Percentiles rank a stretch among this genome's conserved stretches.
These are phyloP conservation scores for Mortierella sp. DNA, from an alignment of 371 early-diverging fungal genomes.

Conservation along the genomic window DNA sequence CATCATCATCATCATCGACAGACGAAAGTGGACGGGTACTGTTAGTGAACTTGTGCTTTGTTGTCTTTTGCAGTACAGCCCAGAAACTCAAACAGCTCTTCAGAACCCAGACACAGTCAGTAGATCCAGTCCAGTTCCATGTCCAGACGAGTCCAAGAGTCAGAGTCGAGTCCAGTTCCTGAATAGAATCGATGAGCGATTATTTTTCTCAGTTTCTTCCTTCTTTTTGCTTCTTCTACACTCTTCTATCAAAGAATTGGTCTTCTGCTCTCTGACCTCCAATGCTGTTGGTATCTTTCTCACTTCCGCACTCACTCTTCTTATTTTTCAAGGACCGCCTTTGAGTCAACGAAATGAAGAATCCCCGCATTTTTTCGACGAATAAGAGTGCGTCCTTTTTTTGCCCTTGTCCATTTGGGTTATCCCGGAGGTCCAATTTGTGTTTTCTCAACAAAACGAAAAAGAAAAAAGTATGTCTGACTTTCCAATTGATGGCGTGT, in stretches of 20 bases:
- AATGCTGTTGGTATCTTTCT: not conserved
- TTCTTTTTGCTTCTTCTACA: not conserved
- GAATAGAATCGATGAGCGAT: not conserved
- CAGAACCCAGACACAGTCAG: not conserved
- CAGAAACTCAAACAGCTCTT: not conserved
- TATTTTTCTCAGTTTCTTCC: not conserved
- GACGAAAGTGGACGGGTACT: too few species aligned
- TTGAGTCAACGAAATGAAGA: constrained; percentile 36
- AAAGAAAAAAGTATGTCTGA: not conserved
- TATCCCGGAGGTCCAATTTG: constrained; percentile 24
- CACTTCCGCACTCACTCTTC: not conserved
- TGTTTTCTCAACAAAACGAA: not conserved
- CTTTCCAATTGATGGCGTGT: not conserved
- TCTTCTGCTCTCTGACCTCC: too few species aligned
- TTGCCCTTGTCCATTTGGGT: not conserved
- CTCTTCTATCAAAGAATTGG: too few species aligned
- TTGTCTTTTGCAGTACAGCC: not conserved
- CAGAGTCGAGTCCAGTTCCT: not conserved
- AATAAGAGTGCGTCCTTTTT: constrained; percentile 12
- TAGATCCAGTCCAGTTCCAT: not conserved
- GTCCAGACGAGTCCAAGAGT: not conserved
- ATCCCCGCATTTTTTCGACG: constrained; percentile 53
- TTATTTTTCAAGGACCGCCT: constrained; percentile 26
- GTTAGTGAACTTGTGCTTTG: not conserved
- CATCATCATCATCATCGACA: too few species aligned